Evolutionary conservation across 2,329 filamentous ascomycete species (phyloP).

Genomic region (Penicillium sp.): DNA sequence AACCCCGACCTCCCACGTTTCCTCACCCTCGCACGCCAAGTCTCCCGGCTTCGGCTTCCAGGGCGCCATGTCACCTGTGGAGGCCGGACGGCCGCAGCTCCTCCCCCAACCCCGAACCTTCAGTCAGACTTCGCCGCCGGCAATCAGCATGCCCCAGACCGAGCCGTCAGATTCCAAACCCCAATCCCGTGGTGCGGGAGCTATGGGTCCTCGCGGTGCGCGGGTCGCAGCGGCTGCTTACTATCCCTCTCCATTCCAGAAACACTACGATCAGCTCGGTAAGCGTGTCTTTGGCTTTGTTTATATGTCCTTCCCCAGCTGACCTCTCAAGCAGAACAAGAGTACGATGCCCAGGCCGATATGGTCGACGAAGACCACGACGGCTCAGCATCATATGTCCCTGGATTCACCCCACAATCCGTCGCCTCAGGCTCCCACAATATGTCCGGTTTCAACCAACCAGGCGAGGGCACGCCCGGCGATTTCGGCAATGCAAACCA

Average conservation of each 20-base stretch:
- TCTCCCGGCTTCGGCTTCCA: constrained; percentile 63
- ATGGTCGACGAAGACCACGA: constrained; percentile 81
- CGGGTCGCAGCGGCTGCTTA: constrained; percentile 55
- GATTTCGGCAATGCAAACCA: constrained; percentile 50
- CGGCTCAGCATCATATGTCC: constrained; percentile 68
- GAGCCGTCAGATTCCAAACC: constrained; percentile 39
- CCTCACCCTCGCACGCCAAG: constrained; percentile 63
- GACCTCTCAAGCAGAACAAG: constrained; percentile 70
- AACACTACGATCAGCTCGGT: constrained; percentile 94
- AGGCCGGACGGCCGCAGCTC: constrained; percentile 48
- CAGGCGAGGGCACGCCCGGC: constrained; percentile 38
- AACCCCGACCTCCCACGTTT: constrained; percentile 76
- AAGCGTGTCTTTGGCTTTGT: constrained; percentile 68
- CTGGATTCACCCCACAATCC: constrained; percentile 47
- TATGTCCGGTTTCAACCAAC: constrained; percentile 44
- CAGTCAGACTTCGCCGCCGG: constrained; percentile 35
- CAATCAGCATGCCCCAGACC: constrained; percentile 39
- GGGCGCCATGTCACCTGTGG: constrained; percentile 61
- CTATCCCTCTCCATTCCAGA: constrained; percentile 86
- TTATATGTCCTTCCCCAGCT: background rate
- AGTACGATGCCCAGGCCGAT: constrained; percentile 88
- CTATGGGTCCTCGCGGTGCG: constrained; percentile 31
- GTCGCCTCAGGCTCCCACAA: constrained; percentile 46
- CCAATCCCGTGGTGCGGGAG: constrained; percentile 18
- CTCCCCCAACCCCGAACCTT: constrained; percentile 39